Base-by-base conservation (phyloP, 1,284 basidiomycete genomes). In the Irpex sp. region DNA sequence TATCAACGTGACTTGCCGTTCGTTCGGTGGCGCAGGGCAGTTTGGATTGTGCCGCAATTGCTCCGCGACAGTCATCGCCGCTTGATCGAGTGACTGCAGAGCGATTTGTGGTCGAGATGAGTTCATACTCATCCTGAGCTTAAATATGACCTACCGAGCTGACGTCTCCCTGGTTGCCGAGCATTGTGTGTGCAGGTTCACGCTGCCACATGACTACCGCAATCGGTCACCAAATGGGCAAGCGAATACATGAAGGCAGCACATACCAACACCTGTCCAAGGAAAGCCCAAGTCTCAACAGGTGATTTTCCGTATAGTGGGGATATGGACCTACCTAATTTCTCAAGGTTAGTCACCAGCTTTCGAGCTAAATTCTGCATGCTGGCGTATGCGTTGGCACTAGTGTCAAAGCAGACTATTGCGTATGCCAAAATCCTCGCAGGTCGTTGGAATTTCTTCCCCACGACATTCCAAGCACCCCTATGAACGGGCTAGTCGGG, bases 381-480 rank as follows among this genome's bases (percentile, higher is more conserved):
- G 3, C 51, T 55, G 0, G 59, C 3, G 1, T 56, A n/a, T 0
- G 13, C 15, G 5, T 17, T 11, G 6, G 51, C 60, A 8, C 67
- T 19, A 6, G 57, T 26, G 17, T 68, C 69, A 61, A 77, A 77
- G 50, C 70, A 69, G 6, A 76, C 67, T 0, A 76, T 68, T 1
- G 69, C 74, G 78, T 68, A 65, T 26, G 61, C 57, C 9, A 36
- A 47, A n/a, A 72, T 65, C 3, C 3, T 43, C 1, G 47, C 62
- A 0, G 71, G 68, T 8, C 55, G 49, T 2, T 59, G 11, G 56
- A 72, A 68, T 26, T 50, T 72, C 60, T 72, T 67, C 4, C 67
- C 64, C 5, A 74, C 66, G 59, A 80, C 70, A 57, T 78, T 73
- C 78, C 78, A 79, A 0, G 67, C 55, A 3, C 78, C 76, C 19